A percentile compares a stretch with the other conserved stretches of the same genome.
These are phyloP conservation scores for Colletotrichum lini DNA, from an alignment of 2,329 filamentous ascomycete species.

Conservation along the genomic window DNA sequence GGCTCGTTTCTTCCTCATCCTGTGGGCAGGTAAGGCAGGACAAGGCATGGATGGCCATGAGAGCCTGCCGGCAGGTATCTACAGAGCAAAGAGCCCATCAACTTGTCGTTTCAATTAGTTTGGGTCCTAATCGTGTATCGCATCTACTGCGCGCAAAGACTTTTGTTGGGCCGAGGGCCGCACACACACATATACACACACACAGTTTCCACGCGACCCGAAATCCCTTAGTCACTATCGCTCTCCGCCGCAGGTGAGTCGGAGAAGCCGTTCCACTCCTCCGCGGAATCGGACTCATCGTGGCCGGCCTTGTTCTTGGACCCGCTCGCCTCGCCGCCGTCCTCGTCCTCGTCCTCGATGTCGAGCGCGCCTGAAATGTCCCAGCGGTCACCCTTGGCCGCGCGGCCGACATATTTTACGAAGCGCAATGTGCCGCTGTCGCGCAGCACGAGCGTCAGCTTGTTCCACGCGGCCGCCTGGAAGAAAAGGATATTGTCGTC, in stretches of 20 bases:
- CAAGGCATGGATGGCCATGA: too few relatives aligned
- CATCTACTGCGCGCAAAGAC: too few relatives aligned
- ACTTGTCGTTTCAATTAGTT: too few relatives aligned
- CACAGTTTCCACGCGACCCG: not conserved
- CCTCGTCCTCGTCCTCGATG: slow-evolving; percentile 71
- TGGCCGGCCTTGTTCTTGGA: slow-evolving; percentile 49
- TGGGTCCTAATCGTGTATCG: too few relatives aligned
- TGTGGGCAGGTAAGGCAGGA: too few relatives aligned
- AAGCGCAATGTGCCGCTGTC: slow-evolving; percentile 91
- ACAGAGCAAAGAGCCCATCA: too few relatives aligned
- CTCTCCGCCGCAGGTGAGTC: slow-evolving; percentile 46
- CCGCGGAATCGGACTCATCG: slow-evolving; percentile 54
- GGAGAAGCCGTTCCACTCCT: slow-evolving; percentile 73
- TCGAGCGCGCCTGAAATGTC: slow-evolving; percentile 87
- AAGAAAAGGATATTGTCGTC: slow-evolving; percentile 80
- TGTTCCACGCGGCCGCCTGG: slow-evolving; percentile 84
- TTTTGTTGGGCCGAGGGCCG: not conserved
- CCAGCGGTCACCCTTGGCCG: slow-evolving; percentile 91
- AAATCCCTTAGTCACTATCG: slow-evolving; percentile 53
- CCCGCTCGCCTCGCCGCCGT: slow-evolving; percentile 53
- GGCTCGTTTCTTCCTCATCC: too few relatives aligned
- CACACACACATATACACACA: not conserved
- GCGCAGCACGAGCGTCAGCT: slow-evolving; percentile 88
- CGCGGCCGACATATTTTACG: slow-evolving; percentile 92
- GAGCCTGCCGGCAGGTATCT: too few relatives aligned